Base-by-base conservation (phyloP, 495 filamentous ascomycete species). In the Trichocladium uniseriatum region DNA sequence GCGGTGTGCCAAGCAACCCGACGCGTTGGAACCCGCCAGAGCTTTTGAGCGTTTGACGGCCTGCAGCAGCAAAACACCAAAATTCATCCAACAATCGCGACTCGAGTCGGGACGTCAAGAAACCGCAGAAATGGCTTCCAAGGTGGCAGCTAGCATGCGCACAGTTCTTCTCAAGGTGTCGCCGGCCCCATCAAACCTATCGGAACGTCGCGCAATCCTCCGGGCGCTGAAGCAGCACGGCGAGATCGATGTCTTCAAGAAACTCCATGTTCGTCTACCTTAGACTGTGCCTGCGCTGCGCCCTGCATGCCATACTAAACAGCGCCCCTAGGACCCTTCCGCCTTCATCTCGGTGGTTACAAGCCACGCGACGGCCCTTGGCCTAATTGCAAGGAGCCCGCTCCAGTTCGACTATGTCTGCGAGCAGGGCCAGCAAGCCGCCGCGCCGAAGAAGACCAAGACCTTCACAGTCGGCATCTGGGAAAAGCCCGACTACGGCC, bases 181-280 rank as follows among this genome's bases (percentile, higher is more conserved):
- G 16, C 88, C 87, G 0, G 67, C 76, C 0, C 81, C 87, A 0
- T 64, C 65, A 11, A 79, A 65, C 53, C 69, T 95, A n/a, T 59
- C 70, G 19, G 86, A 95, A 58, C 83, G 83, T 38, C 80, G 82
- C 43, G 75, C 81, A 24, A 70, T 96, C 27, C 71, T 94, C 20
- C 72, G 75, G 31, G 76, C 83, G 19, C 67, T 96, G 20, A 80
- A 88, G 62, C 76, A 76, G 58, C 85, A 84, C 63, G 88, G 87
- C 44, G 79, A 88, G 43, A 77, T 96, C 8, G 76, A 80, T 19
- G 80, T 81, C 52, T 96, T 87, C 69, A 79, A 81, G 63, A 81
- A 77, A 55, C 68, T 88, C 16, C 75, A 78, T 57, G 86, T 89
- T 69, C 18, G 65, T 60, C 34, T 32, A 37, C 29, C n/a, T 29